These are phyloP conservation scores for Penicillium verhagenii DNA, from an alignment of 495 filamentous ascomycete species.

Conservation along the genomic window DNA sequence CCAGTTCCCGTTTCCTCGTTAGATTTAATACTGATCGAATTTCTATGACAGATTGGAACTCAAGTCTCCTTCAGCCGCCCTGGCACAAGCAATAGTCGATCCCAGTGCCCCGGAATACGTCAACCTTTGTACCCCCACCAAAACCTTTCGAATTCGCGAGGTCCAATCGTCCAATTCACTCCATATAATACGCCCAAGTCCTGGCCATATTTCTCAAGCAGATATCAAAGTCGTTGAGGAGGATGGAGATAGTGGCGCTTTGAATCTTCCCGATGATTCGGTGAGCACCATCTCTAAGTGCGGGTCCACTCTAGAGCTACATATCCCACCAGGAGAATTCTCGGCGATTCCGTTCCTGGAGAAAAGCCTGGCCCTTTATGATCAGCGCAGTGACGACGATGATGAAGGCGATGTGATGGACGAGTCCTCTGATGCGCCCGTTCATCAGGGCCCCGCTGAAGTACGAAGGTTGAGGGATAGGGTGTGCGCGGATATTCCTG, in stretches of 20 bases:
- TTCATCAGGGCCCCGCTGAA: not conserved
- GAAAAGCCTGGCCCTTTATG: slow-evolving; percentile 36
- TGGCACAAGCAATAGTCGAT: slow-evolving; percentile 22
- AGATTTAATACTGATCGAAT: not conserved
- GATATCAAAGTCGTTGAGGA: slow-evolving; percentile 34
- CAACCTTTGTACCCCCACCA: slow-evolving; percentile 66
- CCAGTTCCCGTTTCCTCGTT: not conserved
- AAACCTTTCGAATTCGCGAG: slow-evolving; percentile 79
- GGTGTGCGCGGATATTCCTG: slow-evolving; percentile 45
- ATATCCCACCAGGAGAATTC: slow-evolving; percentile 32
- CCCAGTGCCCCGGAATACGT: slow-evolving; percentile 56
- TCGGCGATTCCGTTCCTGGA: slow-evolving; percentile 35
- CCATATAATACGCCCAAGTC: slow-evolving; percentile 63
- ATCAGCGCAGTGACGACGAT: slow-evolving; percentile 19
- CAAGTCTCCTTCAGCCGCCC: slow-evolving; percentile 47
- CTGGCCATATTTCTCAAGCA: slow-evolving; percentile 22
- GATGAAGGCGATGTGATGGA: slow-evolving; percentile 21
- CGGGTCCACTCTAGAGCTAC: slow-evolving; percentile 70
- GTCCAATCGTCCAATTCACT: slow-evolving; percentile 90
- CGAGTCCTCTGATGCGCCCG: slow-evolving; percentile 1
- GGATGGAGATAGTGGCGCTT: slow-evolving; percentile 20
- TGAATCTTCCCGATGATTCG: slow-evolving; percentile 36
- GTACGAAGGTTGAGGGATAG: slow-evolving; percentile 17
- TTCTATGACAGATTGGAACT: slow-evolving; percentile 57
- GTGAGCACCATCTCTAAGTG: slow-evolving; percentile 67